phyloP scores from a whole-genome alignment of 805 yeast genomes.

The Wickerhamomyces chambardii region DNA sequence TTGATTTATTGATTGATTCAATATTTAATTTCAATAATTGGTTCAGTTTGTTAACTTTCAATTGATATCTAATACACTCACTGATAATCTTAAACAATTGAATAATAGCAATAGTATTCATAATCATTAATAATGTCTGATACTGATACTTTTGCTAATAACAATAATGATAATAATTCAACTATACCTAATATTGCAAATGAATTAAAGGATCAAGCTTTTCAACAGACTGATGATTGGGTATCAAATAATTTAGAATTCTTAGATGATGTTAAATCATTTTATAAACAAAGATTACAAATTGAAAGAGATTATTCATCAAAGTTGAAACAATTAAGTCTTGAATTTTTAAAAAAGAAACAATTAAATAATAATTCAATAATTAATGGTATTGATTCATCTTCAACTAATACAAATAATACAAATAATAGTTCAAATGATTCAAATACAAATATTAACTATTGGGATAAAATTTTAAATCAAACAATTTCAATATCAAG shows the following conservation, averaged over 20 bases:
- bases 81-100: too few species aligned
- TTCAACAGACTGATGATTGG: conserved; percentile 75
- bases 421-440: conserved; percentile 92
- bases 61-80: too few species aligned
- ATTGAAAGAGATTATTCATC: conserved; percentile 79
- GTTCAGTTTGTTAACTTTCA: too few species aligned
- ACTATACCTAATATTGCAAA: conserved; percentile 60
- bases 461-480: conserved; percentile 85
- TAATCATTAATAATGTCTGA: too few species aligned
- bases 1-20: too few species aligned
- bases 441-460: conserved; percentile 72
- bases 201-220: conserved; percentile 73
- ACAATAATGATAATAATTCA: too few species aligned
- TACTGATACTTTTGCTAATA: too few species aligned
- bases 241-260: conserved; percentile 61
- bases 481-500: conserved; percentile 76
- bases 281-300: conserved; percentile 74
- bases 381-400: conserved; percentile 88
- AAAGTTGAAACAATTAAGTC: conserved; percentile 52
- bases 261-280: conserved; percentile 70
- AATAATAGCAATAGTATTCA: too few species aligned
- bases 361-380: conserved; percentile 57
- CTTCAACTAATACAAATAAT: conserved; percentile 92
- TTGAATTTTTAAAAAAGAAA: conserved; percentile 68
- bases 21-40: too few species aligned